phyloP scores from a whole-genome alignment of 306 rosid species.

The Fagus sylvatica region DNA sequence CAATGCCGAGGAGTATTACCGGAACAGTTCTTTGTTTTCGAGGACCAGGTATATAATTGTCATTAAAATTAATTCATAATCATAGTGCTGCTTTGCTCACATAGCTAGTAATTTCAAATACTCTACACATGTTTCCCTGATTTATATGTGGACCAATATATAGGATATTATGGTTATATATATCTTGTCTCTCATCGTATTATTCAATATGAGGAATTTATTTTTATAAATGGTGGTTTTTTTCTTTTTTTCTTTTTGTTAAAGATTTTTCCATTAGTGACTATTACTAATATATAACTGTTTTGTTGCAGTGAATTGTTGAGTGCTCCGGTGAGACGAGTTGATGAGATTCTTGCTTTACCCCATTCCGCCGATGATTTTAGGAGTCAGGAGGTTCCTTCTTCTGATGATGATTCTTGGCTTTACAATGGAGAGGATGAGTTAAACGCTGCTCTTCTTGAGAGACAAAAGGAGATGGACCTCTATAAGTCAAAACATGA shows the following conservation, averaged over 20 bases:
- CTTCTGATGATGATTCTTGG: conserved; percentile 89
- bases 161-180: too few relatives aligned
- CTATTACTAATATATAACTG: conserved; percentile 18
- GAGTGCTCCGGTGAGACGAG: conserved; percentile 84
- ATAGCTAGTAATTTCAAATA: background rate
- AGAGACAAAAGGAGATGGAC: conserved; percentile 92
- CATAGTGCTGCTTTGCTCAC: background rate
- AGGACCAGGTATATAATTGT: conserved; percentile 52
- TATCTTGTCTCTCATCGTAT: too few relatives aligned
- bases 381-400: conserved; percentile 60
- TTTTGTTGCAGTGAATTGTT: conserved; percentile 68
- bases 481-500: conserved; percentile 60
- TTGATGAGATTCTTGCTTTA: conserved; percentile 80
- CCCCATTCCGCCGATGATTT: conserved; percentile 64
- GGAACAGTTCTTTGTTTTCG: conserved; percentile 53
- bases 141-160: too few relatives aligned
- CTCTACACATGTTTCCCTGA: background rate
- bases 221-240: background rate
- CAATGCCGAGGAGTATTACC: conserved; percentile 73
- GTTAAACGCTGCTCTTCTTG: conserved; percentile 68
- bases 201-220: background rate
- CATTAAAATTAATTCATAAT: background rate
- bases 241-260: too few relatives aligned
- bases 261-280: background rate
- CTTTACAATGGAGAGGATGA: conserved; percentile 86